A percentile compares a stretch with the other conserved stretches of the same genome.
These are phyloP conservation scores for Hyaloscypha hepaticicola DNA, from an alignment of 495 filamentous ascomycete genomes.

Conservation along the genomic window DNA sequence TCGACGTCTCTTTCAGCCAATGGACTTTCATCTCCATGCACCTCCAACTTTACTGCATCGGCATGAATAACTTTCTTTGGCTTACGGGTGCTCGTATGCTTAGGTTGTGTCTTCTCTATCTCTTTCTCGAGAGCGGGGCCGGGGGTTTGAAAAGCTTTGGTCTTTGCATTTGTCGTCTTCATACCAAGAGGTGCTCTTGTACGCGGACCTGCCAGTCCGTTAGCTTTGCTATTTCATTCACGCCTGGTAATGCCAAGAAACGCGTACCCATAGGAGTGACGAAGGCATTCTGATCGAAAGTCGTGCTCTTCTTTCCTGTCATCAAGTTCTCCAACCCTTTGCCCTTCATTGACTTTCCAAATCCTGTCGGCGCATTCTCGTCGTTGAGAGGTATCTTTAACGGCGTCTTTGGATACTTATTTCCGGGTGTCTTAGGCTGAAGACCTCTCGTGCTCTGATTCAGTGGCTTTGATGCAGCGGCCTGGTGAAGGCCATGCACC, in stretches of 20 bases:
- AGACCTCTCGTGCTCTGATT: constrained; percentile 59
- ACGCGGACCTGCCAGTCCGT: constrained; percentile 52
- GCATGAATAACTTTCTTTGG: constrained; percentile 42
- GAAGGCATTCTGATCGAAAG: constrained; percentile 60
- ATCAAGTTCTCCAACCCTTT: constrained; percentile 66
- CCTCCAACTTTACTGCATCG: constrained; percentile 44
- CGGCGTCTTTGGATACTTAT: constrained; percentile 77
- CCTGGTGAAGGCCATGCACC: constrained; percentile 68
- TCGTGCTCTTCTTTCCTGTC: constrained; percentile 58
- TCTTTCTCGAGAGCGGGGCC: constrained; percentile 31
- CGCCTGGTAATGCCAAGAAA: neutral
- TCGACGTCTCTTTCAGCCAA: constrained; percentile 56
- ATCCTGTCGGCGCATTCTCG: constrained; percentile 70
- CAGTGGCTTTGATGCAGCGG: constrained; percentile 74
- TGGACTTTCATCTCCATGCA: constrained; percentile 41
- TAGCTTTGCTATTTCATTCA: constrained; percentile 8
- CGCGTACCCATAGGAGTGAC: constrained; percentile 78
- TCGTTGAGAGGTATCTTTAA: constrained; percentile 82
- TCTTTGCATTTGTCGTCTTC: constrained; percentile 96
- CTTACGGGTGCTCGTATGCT: constrained; percentile 36
- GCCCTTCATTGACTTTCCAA: constrained; percentile 64
- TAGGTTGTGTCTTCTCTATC: constrained; percentile 44
- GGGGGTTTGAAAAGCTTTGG: constrained; percentile 61
- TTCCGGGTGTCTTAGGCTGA: constrained; percentile 76
- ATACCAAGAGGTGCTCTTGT: constrained; percentile 80